These are phyloP conservation scores for Echeveria elegans DNA, from an alignment of 164 flowering plant species.

Conservation along the genomic window DNA sequence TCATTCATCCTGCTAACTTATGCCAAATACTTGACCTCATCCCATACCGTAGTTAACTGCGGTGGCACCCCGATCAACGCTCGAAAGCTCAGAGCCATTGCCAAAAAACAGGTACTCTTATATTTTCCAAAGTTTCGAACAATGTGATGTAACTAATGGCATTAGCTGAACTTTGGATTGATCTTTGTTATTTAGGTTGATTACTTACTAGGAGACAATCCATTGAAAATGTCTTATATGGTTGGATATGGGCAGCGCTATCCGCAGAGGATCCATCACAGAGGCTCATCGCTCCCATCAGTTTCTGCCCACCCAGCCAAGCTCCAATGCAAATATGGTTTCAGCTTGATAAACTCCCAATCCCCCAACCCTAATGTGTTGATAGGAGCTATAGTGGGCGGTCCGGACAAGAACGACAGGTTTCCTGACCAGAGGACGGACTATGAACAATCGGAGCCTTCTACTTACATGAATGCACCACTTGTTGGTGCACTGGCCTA, in stretches of 20 bases:
- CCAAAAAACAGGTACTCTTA: conserved; percentile 55
- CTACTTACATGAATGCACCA: conserved; percentile 79
- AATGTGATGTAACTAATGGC: background rate
- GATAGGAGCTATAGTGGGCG: conserved; percentile 78
- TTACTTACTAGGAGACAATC: conserved; percentile 77
- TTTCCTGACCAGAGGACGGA: conserved; percentile 70
- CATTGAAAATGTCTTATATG: conserved; percentile 84
- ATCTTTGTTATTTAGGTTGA: conserved; percentile 43
- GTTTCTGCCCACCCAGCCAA: conserved; percentile 47
- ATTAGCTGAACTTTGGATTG: background rate
- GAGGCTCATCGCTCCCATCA: conserved; percentile 86
- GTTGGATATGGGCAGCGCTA: conserved; percentile 81
- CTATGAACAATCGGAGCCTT: conserved; percentile 81
- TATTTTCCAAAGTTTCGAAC: background rate
- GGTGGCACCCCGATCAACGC: conserved; percentile 51
- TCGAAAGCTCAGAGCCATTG: conserved; percentile 41
- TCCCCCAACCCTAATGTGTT: conserved; percentile 70
- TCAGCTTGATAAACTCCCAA: conserved; percentile 33
- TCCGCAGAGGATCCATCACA: conserved; percentile 79
- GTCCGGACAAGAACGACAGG: conserved; percentile 60
- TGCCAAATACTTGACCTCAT: conserved; percentile 64
- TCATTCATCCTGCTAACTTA: conserved; percentile 64
- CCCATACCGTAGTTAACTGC: conserved; percentile 48
- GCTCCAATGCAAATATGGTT: conserved; percentile 74
- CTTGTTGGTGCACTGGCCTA: conserved; percentile 71